phyloP scores from a whole-genome alignment of 441 rosid species.

The Jatropha podagrica region DNA sequence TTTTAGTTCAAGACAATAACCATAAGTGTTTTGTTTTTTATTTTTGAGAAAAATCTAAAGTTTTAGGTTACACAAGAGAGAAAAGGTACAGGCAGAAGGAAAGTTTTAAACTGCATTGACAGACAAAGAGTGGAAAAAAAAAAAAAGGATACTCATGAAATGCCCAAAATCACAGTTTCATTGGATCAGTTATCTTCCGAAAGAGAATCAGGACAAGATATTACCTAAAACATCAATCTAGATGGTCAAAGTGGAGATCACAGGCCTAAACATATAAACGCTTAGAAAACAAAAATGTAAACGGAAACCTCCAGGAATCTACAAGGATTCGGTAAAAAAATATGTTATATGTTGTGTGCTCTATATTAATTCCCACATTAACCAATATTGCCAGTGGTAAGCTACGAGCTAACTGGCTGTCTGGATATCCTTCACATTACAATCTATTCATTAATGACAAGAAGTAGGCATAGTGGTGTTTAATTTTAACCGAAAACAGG shows the following conservation, averaged over 20 bases:
- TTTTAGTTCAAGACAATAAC: not conserved
- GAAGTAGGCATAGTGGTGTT: not conserved
- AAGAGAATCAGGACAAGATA: not conserved
- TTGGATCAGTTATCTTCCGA: not conserved
- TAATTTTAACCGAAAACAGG: not conserved
- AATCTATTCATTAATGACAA: not conserved
- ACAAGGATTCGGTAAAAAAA: not conserved
- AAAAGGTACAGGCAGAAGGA: no score
- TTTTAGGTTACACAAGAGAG: no score
- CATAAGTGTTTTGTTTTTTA: not conserved
- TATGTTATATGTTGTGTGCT: not conserved
- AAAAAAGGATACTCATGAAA: not conserved
- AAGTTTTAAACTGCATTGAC: no score
- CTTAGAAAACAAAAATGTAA: not conserved
- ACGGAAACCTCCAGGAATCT: not conserved
- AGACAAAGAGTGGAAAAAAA: no score
- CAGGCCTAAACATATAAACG: not conserved
- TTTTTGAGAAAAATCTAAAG: no score
- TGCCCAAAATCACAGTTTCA: not conserved
- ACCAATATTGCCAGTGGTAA: not conserved
- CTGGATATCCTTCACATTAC: conserved; percentile 7
- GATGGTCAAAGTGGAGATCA: not conserved
- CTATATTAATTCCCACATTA: not conserved
- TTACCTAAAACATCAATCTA: not conserved
- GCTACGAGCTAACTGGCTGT: not conserved